Evolutionary conservation across 345 rosid species (phyloP).

Genomic region (Rhizophora apiculata): DNA sequence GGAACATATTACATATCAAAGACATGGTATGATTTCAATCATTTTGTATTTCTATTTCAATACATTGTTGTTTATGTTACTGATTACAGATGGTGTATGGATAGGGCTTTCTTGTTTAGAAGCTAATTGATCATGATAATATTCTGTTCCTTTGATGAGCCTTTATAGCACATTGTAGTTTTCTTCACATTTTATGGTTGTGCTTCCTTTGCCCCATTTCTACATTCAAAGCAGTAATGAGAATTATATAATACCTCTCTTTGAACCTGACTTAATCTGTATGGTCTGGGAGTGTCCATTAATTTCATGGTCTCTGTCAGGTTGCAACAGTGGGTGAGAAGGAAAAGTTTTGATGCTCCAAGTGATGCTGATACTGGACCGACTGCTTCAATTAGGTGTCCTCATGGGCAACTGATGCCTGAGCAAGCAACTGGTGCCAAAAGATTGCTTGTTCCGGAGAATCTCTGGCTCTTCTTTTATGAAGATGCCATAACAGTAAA

Average conservation of each 20-base stretch:
- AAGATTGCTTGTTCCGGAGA: slow-evolving; percentile 77
- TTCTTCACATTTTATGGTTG: not conserved
- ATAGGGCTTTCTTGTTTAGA: not conserved
- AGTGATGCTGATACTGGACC: slow-evolving; percentile 90
- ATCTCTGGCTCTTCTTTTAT: slow-evolving; percentile 76
- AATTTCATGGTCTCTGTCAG: slow-evolving; percentile 35
- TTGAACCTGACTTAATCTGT: not conserved
- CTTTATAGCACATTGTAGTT: too few species aligned
- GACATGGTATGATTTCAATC: slow-evolving; percentile 59
- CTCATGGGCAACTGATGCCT: slow-evolving; percentile 77
- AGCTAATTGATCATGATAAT: not conserved
- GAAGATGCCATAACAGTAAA: slow-evolving; percentile 67
- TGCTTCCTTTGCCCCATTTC: not conserved
- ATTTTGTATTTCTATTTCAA: not conserved
- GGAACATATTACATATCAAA: slow-evolving; percentile 74
- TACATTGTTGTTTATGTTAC: slow-evolving; percentile 11
- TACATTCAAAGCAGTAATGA: too few species aligned
- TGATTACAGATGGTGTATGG: not conserved
- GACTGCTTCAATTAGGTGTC: slow-evolving; percentile 65
- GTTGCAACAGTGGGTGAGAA: slow-evolving; percentile 94
- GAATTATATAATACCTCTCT: not conserved
- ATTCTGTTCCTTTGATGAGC: slow-evolving; percentile 5
- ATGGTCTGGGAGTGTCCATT: slow-evolving; percentile 5
- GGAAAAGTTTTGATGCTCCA: slow-evolving; percentile 89
- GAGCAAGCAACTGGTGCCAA: slow-evolving; percentile 91